Conservation (phyloP, 768 basidiomycete species). For the Boletus tylopilopsis region DNA sequence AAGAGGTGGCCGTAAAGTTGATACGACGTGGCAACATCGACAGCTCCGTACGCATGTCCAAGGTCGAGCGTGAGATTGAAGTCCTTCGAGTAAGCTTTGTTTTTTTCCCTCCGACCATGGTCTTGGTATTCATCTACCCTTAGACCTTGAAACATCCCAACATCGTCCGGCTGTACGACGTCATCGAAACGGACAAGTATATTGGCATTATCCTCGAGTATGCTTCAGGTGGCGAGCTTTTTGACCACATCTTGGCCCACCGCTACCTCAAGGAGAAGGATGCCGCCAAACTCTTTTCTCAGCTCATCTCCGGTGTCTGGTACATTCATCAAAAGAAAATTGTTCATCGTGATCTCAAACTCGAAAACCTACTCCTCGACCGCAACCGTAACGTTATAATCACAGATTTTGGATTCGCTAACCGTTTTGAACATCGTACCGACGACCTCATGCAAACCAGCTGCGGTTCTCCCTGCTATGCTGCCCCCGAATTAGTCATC, state of each 20-base stretch:
- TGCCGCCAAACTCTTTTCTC: slow-evolving; percentile 93
- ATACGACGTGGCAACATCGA: slow-evolving; percentile 93
- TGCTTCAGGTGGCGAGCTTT: slow-evolving; percentile 96
- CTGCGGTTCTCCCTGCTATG: slow-evolving; percentile 97
- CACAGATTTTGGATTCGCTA: slow-evolving; percentile 99
- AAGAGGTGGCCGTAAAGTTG: slow-evolving; percentile 98
- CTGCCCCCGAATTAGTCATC: slow-evolving; percentile 96
- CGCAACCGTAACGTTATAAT: slow-evolving; percentile 98
- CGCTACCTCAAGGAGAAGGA: slow-evolving; percentile 93
- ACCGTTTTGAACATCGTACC: slow-evolving; percentile 87
- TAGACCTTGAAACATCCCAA: slow-evolving; percentile 96
- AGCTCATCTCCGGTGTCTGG: slow-evolving; percentile 97
- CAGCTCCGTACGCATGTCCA: slow-evolving; percentile 79
- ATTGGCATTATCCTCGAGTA: slow-evolving; percentile 99
- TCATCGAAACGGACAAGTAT: slow-evolving; percentile 99
- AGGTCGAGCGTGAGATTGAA: slow-evolving; percentile 97
- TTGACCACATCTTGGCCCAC: slow-evolving; percentile 98
- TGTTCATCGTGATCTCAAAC: slow-evolving; percentile 97
- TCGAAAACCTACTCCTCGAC: slow-evolving; percentile 96
- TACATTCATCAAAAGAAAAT: slow-evolving; percentile 99
- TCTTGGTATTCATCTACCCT: slow-evolving; percentile 7
- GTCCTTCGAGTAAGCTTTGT: slow-evolving; percentile 78
- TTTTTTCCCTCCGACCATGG: slow-evolving; percentile 3
- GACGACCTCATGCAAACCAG: slow-evolving; percentile 99
- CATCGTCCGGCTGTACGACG: slow-evolving; percentile 96